A percentile compares a stretch with the other conserved stretches of the same genome.
Evolutionary conservation across 2,329 filamentous ascomycete genomes (phyloP).

Genomic region (Myrmaecium sp.): DNA sequence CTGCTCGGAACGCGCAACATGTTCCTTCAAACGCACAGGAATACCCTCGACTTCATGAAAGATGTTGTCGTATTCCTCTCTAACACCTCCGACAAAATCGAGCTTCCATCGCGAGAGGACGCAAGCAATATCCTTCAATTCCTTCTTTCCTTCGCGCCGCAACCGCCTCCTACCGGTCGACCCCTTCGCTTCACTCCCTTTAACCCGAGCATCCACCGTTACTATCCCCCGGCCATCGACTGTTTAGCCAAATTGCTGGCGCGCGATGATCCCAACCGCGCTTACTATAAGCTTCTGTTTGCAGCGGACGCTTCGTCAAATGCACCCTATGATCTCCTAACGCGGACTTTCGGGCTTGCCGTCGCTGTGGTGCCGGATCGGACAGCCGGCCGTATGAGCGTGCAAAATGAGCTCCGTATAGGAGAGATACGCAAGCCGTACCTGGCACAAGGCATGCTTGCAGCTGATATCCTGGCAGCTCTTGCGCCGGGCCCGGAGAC

Average conservation of each 20-base stretch:
- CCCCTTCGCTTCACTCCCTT: slow-evolving; percentile 62
- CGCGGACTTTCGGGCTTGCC: slow-evolving; percentile 70
- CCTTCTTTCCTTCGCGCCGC: slow-evolving; percentile 74
- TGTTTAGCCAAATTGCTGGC: slow-evolving; percentile 81
- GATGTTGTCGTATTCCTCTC: slow-evolving; percentile 79
- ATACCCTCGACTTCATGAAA: slow-evolving; percentile 95
- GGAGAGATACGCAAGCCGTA: slow-evolving; percentile 75
- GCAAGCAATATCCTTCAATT: slow-evolving; percentile 77
- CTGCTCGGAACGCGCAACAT: slow-evolving; percentile 80
- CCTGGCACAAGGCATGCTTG: slow-evolving; percentile 80
- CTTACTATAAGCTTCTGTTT: slow-evolving; percentile 70
- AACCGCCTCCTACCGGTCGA: slow-evolving; percentile 46
- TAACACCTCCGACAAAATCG: slow-evolving; percentile 66
- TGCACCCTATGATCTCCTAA: slow-evolving; percentile 63
- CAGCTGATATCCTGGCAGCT: slow-evolving; percentile 72
- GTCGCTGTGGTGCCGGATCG: slow-evolving; percentile 70
- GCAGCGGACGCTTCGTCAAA: slow-evolving; percentile 47
- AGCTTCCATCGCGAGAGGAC: slow-evolving; percentile 73
- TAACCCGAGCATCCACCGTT: slow-evolving; percentile 65
- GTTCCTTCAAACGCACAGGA: slow-evolving; percentile 63
- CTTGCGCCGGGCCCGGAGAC: slow-evolving; percentile 56
- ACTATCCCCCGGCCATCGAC: slow-evolving; percentile 79
- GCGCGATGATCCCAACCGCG: slow-evolving; percentile 81
- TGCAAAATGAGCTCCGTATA: slow-evolving; percentile 36
- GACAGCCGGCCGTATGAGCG: slow-evolving; percentile 38